Conservation (phyloP, 768 basidiomycete genomes). For the Russula emetica region DNA sequence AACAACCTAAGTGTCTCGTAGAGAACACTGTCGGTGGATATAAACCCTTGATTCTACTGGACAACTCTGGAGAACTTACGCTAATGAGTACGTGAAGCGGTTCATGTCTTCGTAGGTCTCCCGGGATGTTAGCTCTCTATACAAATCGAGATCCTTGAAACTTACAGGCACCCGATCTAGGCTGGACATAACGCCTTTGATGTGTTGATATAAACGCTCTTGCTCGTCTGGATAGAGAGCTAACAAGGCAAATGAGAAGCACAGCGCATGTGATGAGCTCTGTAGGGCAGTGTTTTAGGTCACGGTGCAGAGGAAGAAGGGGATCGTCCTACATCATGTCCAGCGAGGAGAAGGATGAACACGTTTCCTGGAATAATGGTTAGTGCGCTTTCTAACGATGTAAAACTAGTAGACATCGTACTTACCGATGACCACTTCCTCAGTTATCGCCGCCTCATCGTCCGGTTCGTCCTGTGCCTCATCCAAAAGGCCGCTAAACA, state of each 20-base stretch:
- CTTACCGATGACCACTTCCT: conserved; percentile 28
- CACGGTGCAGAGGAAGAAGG: not conserved
- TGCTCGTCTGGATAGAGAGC: conserved; percentile 43
- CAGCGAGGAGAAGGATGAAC: conserved; percentile 37
- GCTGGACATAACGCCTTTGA: conserved; percentile 34
- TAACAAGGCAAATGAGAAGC: conserved; percentile 40
- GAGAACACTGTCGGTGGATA: too few relatives aligned
- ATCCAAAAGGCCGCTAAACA: conserved; percentile 31
- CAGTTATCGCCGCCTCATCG: conserved; percentile 18
- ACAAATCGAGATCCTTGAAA: not conserved
- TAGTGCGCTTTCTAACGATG: not conserved
- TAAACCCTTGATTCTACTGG: too few relatives aligned
- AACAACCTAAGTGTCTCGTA: too few relatives aligned
- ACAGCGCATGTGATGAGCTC: conserved; percentile 39
- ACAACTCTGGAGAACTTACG: conserved; percentile 13
- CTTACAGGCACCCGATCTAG: conserved; percentile 12
- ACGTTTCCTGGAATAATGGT: conserved; percentile 24
- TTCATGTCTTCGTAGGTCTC: conserved; percentile 31
- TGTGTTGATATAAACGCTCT: conserved; percentile 38
- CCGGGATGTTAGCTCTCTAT: not conserved
- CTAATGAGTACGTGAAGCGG: conserved; percentile 25
- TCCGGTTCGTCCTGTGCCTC: conserved; percentile 28
- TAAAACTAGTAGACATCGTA: not conserved
- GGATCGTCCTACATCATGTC: conserved; percentile 30
- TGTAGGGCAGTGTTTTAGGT: conserved; percentile 12